phyloP scores from a whole-genome alignment of 129 eudicot genomes.

The Tanacetum coccineum region DNA sequence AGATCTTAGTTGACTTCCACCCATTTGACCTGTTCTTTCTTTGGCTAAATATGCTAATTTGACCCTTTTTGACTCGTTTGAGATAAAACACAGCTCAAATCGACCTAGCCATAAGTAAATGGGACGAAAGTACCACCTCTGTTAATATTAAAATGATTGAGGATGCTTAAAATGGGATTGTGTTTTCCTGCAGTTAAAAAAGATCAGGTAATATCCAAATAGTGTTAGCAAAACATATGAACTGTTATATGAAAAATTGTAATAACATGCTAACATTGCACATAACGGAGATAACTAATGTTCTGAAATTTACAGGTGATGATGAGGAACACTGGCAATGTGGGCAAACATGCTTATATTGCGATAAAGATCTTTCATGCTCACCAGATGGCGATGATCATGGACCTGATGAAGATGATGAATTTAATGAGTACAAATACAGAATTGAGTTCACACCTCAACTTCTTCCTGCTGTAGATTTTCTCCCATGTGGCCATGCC shows the following conservation, averaged over 20 bases:
- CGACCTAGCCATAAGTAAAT: not conserved
- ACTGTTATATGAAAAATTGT: not conserved
- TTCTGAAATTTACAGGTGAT: slow-evolving; percentile 2
- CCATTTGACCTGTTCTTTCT: not conserved
- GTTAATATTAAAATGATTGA: not conserved
- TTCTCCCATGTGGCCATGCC: slow-evolving; percentile 18
- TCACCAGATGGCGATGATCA: not conserved
- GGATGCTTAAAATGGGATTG: not conserved
- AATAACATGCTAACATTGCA: not conserved
- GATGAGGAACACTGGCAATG: not conserved
- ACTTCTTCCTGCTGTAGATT: slow-evolving; percentile 16
- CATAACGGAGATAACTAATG: not conserved
- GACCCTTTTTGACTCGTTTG: not conserved
- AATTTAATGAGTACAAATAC: not conserved
- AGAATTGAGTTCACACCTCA: not conserved
- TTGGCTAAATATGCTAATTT: not conserved
- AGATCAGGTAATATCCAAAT: not conserved
- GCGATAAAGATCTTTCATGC: slow-evolving; percentile 10
- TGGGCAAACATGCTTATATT: slow-evolving; percentile 4
- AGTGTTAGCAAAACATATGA: not conserved
- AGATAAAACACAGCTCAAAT: not conserved
- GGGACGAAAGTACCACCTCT: not conserved
- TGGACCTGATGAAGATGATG: not conserved
- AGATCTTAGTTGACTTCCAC: not conserved
- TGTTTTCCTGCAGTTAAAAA: not conserved